These are phyloP conservation scores for Syzygium grande DNA, from an alignment of 345 rosid genomes.

Conservation along the genomic window DNA sequence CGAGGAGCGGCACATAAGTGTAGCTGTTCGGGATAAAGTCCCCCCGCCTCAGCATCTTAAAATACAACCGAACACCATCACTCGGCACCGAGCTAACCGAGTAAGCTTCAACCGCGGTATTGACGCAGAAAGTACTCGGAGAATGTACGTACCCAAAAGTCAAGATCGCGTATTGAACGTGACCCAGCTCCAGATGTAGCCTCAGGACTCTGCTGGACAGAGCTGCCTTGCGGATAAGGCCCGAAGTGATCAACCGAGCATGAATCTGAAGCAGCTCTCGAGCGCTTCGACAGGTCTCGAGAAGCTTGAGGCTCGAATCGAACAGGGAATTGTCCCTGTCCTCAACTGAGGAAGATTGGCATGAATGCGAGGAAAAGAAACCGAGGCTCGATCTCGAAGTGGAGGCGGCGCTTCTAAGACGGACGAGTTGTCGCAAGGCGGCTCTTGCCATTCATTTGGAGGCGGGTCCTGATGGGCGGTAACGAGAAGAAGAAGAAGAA, in stretches of 20 bases:
- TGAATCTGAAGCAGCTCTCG: conserved; percentile 48
- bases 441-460: conserved; percentile 67
- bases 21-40: conserved; percentile 48
- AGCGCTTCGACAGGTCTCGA: conserved; percentile 17
- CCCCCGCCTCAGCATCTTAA: conserved; percentile 32
- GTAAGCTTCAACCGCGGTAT: conserved; percentile 37
- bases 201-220: conserved; percentile 44
- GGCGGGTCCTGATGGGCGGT: not conserved
- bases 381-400: not conserved
- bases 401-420: not conserved
- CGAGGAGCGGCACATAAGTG: conserved; percentile 45
- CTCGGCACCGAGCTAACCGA: conserved; percentile 28
- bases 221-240: conserved; percentile 32
- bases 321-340: not conserved
- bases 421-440: conserved; percentile 33
- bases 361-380: not conserved
- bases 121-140: conserved; percentile 28
- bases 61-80: conserved; percentile 33
- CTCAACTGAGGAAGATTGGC: not conserved
- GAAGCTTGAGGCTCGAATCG: conserved; percentile 15
- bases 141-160: conserved; percentile 28
- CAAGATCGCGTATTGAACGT: conserved; percentile 29
- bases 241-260: conserved; percentile 41
- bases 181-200: conserved; percentile 31
- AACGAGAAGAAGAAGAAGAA: no score